These are phyloP conservation scores for Elasticomyces elasticus DNA, from an alignment of 495 filamentous ascomycete genomes.

Conservation along the genomic window DNA sequence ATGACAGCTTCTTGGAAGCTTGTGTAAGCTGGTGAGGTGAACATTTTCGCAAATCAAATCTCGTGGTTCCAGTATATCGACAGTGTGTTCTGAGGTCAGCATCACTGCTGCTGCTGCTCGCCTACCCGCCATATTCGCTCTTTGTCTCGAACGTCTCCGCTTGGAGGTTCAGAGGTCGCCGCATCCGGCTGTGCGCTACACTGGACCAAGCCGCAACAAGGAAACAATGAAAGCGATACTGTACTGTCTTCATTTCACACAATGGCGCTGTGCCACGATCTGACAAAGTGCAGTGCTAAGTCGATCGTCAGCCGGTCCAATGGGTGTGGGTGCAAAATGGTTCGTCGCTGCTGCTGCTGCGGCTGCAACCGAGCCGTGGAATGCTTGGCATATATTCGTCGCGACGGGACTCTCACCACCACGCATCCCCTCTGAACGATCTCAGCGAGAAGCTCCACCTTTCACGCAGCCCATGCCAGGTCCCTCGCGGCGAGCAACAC, in stretches of 20 bases:
- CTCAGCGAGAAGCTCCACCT: no score
- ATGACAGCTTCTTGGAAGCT: not conserved
- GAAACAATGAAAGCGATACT: slow-evolving; percentile 1
- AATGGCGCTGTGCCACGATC: not conserved
- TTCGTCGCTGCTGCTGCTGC: not conserved
- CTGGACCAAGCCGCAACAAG: not conserved
- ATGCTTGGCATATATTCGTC: not conserved
- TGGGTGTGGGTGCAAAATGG: no score
- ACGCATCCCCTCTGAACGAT: no score
- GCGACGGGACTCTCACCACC: no score
- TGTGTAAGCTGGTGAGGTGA: not conserved
- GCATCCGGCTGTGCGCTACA: not conserved
- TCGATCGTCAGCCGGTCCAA: no score
- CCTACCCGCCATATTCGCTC: no score
- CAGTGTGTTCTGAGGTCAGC: no score
- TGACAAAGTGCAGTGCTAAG: no score
- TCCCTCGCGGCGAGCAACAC: no score
- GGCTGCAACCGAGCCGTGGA: not conserved
- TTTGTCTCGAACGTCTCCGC: not conserved
- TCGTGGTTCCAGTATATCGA: not conserved
- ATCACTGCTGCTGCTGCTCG: no score
- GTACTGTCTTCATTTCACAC: not conserved
- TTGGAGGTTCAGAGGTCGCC: not conserved
- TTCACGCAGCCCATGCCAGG: no score
- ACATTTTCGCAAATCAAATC: not conserved